These are phyloP conservation scores for Dryadomyces quercivorus DNA, from an alignment of 2,329 filamentous ascomycete species.

Conservation along the genomic window DNA sequence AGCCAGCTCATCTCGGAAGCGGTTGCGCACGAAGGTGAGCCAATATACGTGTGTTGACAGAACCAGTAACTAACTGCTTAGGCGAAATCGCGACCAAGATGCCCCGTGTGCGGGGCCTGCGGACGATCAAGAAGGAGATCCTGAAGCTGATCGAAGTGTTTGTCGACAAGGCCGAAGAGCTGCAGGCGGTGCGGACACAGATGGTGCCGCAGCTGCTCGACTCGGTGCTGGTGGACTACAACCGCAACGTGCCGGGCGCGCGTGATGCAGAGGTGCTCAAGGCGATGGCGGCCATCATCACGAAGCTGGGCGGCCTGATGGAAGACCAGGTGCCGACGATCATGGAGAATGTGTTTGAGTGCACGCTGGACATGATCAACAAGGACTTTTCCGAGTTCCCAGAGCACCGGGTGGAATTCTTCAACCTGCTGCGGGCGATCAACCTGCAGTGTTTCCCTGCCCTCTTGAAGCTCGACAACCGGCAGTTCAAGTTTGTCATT, in stretches of 20 bases:
- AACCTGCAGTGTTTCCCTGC: conserved; percentile 96
- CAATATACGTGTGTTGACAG: not conserved
- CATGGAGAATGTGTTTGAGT: conserved; percentile 98
- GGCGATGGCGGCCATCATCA: conserved; percentile 95
- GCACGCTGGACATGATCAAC: conserved; percentile 99
- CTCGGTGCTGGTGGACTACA: conserved; percentile 90
- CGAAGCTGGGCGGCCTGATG: conserved; percentile 90
- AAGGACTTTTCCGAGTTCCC: conserved; percentile 99
- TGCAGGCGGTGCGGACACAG: conserved; percentile 82
- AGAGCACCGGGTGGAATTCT: conserved; percentile 98
- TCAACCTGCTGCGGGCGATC: conserved; percentile 90
- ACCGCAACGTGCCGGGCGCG: conserved; percentile 89
- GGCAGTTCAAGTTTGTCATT: conserved; percentile 98
- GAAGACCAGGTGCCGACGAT: conserved; percentile 95
- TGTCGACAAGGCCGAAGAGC: conserved; percentile 92
- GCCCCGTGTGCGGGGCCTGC: conserved; percentile 85
- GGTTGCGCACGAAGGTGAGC: conserved; percentile 67
- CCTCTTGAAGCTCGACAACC: conserved; percentile 82
- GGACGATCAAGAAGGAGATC: conserved; percentile 99
- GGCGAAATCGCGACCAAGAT: conserved; percentile 93
- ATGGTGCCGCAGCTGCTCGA: conserved; percentile 95
- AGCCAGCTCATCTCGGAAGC: conserved; percentile 91
- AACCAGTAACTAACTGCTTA: conserved; percentile 19
- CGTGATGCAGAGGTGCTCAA: conserved; percentile 93
- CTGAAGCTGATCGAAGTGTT: conserved; percentile 97